phyloP scores from a whole-genome alignment of 805 yeast genomes.

The Maudiozyma barnettii region DNA sequence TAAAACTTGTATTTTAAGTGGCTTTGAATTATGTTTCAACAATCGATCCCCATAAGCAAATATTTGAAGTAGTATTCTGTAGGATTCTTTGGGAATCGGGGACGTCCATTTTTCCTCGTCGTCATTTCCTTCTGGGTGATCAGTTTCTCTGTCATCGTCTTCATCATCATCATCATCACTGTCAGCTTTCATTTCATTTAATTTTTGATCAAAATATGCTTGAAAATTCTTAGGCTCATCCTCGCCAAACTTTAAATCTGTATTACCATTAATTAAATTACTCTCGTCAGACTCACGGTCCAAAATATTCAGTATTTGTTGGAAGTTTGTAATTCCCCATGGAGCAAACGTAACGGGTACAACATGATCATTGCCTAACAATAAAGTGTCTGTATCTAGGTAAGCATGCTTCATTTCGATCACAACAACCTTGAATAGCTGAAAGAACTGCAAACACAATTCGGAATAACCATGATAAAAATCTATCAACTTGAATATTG shows the following conservation, averaged over 20 bases:
- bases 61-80: constrained; percentile 50
- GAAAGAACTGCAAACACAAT: constrained; percentile 64
- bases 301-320: constrained; percentile 38
- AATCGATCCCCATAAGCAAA: constrained; percentile 60
- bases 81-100: constrained; percentile 52
- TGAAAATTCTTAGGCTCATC: constrained; percentile 29
- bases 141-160: constrained; percentile 4
- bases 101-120: constrained; percentile 51
- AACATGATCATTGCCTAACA: constrained; percentile 10
- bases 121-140: not conserved
- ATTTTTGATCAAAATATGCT: constrained; percentile 31
- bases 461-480: constrained; percentile 72
- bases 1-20: constrained; percentile 49
- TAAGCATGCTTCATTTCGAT: constrained; percentile 37
- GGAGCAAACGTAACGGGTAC: constrained; percentile 34
- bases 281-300: constrained; percentile 29
- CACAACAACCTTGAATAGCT: constrained; percentile 55
- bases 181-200: constrained; percentile 19
- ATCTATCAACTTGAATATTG: constrained; percentile 71
- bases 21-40: constrained; percentile 55
- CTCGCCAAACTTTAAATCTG: constrained; percentile 10
- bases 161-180: constrained; percentile 29
- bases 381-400: constrained; percentile 19
- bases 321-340: constrained; percentile 47
- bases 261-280: not conserved